phyloP scores from a whole-genome alignment of 345 rosid species.

The Eutrema heterophyllum region DNA sequence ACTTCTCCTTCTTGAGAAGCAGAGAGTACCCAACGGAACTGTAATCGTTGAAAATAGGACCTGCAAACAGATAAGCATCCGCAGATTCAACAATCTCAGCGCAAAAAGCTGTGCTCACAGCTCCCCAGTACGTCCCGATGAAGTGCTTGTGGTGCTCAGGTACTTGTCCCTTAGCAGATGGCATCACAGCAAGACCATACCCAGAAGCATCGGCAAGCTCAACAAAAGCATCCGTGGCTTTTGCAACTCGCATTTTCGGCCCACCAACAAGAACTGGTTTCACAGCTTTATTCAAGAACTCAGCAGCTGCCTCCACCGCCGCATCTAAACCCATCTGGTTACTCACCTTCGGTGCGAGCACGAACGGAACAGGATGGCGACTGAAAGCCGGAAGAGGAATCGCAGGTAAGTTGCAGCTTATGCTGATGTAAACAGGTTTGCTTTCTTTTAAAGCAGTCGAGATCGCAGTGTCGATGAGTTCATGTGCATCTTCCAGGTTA shows the following conservation, averaged over 20 bases:
- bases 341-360: conserved; percentile 41
- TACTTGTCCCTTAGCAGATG: conserved; percentile 55
- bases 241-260: conserved; percentile 42
- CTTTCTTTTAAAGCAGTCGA: conserved; percentile 51
- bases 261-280: conserved; percentile 57
- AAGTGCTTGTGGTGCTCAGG: conserved; percentile 52
- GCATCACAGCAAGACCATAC: conserved; percentile 51
- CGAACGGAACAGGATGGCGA: conserved; percentile 43
- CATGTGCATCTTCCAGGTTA: conserved; percentile 57
- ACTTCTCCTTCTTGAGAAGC: conserved; percentile 51
- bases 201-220: conserved; percentile 55
- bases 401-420: conserved; percentile 51
- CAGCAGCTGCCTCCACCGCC: conserved; percentile 53
- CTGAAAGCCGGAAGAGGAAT: conserved; percentile 51
- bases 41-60: conserved; percentile 55
- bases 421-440: conserved; percentile 62
- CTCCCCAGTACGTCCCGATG: conserved; percentile 62
- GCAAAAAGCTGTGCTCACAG: conserved; percentile 46
- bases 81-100: conserved; percentile 56
- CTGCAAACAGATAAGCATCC: conserved; percentile 52
- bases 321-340: conserved; percentile 40
- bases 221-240: conserved; percentile 43
- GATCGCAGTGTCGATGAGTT: conserved; percentile 52
- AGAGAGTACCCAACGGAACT: conserved; percentile 54
- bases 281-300: conserved; percentile 52